Conservation (phyloP, 805 yeast species). For the Ogataea haglerorum region DNA sequence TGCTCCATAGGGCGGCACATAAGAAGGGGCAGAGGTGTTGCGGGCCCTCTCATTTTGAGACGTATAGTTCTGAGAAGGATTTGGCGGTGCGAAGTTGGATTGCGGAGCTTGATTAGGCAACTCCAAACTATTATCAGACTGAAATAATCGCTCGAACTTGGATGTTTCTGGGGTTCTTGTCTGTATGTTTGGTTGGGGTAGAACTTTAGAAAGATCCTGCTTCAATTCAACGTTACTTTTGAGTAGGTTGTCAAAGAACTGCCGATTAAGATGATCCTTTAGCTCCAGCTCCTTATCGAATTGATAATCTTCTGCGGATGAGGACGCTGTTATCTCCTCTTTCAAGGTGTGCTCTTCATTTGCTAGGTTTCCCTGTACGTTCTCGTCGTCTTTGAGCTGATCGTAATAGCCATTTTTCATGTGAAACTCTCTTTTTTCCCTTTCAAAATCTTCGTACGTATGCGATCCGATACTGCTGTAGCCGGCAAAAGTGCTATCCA, state of each 20-base stretch:
- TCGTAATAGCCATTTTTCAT: constrained; percentile 14
- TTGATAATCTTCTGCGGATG: constrained; percentile 16
- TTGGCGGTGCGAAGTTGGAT: not conserved
- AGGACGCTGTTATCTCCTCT: not conserved
- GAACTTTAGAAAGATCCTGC: too few species aligned
- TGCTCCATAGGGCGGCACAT: not conserved
- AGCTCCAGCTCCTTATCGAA: constrained; percentile 18
- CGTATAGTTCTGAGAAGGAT: too few species aligned
- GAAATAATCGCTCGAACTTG: constrained; percentile 20
- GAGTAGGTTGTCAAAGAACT: constrained; percentile 21
- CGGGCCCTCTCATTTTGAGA: too few species aligned
- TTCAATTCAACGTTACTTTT: constrained; percentile 1
- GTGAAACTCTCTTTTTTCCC: constrained; percentile 26
- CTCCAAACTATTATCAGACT: constrained; percentile 7
- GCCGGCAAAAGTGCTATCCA: constrained; percentile 27
- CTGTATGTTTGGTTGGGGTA: too few species aligned
- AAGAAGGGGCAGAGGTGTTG: not conserved
- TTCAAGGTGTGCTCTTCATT: too few species aligned
- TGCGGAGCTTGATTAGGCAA: not conserved
- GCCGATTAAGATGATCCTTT: constrained; percentile 21
- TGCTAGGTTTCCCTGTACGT: too few species aligned
- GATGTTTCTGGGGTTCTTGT: constrained; percentile 15
- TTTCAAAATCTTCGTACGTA: constrained; percentile 30
- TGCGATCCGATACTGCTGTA: constrained; percentile 25
- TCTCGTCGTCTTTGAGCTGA: not conserved